phyloP scores from a whole-genome alignment of 805 yeast genomes.

The Lipomyces yamanashiensis region DNA sequence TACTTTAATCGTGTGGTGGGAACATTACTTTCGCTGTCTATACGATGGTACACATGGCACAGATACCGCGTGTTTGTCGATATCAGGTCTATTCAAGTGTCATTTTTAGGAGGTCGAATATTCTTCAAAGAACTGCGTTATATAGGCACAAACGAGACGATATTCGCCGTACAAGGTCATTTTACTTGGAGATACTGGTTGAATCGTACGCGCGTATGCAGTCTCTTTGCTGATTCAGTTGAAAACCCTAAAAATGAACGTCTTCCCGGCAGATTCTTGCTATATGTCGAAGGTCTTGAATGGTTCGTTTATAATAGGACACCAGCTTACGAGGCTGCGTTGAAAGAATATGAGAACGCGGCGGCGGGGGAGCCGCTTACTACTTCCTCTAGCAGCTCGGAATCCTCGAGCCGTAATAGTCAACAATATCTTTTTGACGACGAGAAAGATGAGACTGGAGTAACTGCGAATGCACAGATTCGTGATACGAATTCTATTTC shows the following conservation, averaged over 20 bases:
- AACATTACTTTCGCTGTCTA: slow-evolving; percentile 54
- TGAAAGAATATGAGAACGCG: slow-evolving; percentile 46
- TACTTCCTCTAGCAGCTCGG: not conserved
- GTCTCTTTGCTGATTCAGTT: slow-evolving; percentile 35
- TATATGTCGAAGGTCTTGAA: slow-evolving; percentile 78
- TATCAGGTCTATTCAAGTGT: slow-evolving; percentile 73
- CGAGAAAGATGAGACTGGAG: not conserved
- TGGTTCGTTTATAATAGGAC: slow-evolving; percentile 81
- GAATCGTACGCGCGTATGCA: slow-evolving; percentile 46
- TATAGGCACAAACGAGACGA: slow-evolving; percentile 72
- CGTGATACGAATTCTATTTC: not conserved
- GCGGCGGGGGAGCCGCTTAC: not conserved
- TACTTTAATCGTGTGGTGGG: slow-evolving; percentile 78
- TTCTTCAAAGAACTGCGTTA: slow-evolving; percentile 76
- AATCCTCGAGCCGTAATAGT: not conserved
- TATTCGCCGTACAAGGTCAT: slow-evolving; percentile 70
- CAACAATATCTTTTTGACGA: not conserved
- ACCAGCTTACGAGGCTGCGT: slow-evolving; percentile 70
- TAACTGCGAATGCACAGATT: not conserved
- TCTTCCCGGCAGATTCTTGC: slow-evolving; percentile 60
- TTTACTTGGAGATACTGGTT: slow-evolving; percentile 95
- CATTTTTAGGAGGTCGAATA: slow-evolving; percentile 81
- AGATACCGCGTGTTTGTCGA: slow-evolving; percentile 60
- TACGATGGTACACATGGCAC: slow-evolving; percentile 68
- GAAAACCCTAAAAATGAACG: slow-evolving; percentile 47